phyloP scores from a whole-genome alignment of 208 protist species.

The Trypanosoma grayi region DNA sequence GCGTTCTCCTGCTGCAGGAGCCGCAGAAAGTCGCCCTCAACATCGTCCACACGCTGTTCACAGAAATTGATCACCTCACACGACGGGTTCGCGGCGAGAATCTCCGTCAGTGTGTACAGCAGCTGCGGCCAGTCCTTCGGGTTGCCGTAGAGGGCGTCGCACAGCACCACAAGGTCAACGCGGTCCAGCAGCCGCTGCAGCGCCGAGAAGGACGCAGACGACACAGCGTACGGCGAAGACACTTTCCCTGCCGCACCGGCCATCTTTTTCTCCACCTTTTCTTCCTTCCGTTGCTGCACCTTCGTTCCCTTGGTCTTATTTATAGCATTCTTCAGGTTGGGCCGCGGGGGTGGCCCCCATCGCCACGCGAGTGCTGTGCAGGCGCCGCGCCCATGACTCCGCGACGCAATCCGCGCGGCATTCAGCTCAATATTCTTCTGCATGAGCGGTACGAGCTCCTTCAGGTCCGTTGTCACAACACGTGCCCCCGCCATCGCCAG shows the following conservation, averaged over 20 bases:
- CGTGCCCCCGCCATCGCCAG: conserved; percentile 76
- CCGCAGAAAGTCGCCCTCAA: conserved; percentile 71
- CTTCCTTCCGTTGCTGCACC: conserved; percentile 37
- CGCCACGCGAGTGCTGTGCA: conserved; percentile 72
- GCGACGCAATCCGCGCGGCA: conserved; percentile 23
- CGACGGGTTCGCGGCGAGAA: conserved; percentile 49
- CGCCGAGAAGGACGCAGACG: conserved; percentile 37
- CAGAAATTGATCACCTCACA: conserved; percentile 86
- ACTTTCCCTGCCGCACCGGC: background rate
- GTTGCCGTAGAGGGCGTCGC: conserved; percentile 90
- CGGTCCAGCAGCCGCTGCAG: conserved; percentile 27
- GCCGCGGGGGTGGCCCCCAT: conserved; percentile 59
- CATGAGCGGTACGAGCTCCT: conserved; percentile 86
- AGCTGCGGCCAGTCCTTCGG: conserved; percentile 77
- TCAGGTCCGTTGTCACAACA: conserved; percentile 77
- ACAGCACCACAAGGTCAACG: conserved; percentile 70
- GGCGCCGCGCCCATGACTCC: conserved; percentile 34
- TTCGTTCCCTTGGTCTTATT: no score
- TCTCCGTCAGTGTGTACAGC: conserved; percentile 80
- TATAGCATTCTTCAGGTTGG: conserved; percentile 28
- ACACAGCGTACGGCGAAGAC: conserved; percentile 1
- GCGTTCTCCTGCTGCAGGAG: conserved; percentile 62
- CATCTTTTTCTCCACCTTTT: conserved; percentile 3
- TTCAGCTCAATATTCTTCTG: conserved; percentile 72
- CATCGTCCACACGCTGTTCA: conserved; percentile 84